phyloP scores from a whole-genome alignment of 345 rosid genomes.

The Eutrema japonicum region DNA sequence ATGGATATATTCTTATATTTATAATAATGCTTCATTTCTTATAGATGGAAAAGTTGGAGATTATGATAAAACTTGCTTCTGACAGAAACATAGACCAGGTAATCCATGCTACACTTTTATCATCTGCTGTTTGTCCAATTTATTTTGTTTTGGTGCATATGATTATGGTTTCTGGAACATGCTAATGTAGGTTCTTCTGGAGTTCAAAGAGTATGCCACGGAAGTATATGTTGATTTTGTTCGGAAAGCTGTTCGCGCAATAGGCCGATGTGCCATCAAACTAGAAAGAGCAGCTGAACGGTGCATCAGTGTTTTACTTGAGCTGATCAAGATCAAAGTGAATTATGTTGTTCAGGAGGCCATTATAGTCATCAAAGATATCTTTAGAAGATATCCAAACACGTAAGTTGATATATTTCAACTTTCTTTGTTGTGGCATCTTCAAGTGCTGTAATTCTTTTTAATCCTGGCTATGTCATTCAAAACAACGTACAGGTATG shows the following conservation, averaged over 20 bases:
- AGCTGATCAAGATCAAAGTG: slow-evolving; percentile 96
- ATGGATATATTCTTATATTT: slow-evolving; percentile 23
- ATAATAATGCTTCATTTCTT: slow-evolving; percentile 16
- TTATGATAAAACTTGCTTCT: slow-evolving; percentile 97
- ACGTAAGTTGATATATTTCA: slow-evolving; percentile 55
- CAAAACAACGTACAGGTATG: slow-evolving; percentile 80
- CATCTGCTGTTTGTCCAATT: neutral
- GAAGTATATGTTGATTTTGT: slow-evolving; percentile 99
- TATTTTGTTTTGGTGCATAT: slow-evolving; percentile 16
- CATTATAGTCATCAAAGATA: slow-evolving; percentile 95
- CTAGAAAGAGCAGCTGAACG: slow-evolving; percentile 97
- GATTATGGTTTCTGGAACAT: slow-evolving; percentile 38
- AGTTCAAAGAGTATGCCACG: slow-evolving; percentile 97
- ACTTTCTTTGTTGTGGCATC: slow-evolving; percentile 18
- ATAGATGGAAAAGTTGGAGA: slow-evolving; percentile 95
- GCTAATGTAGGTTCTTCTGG: slow-evolving; percentile 73
- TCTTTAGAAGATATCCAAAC: slow-evolving; percentile 97
- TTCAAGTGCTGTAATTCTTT: neutral
- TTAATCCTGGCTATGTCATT: slow-evolving; percentile 43
- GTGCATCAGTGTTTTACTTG: slow-evolving; percentile 95
- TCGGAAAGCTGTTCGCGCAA: slow-evolving; percentile 94
- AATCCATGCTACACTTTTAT: slow-evolving; percentile 17
- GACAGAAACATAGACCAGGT: slow-evolving; percentile 98
- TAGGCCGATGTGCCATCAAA: slow-evolving; percentile 96
- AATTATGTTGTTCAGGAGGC: slow-evolving; percentile 99